These are phyloP conservation scores for Colletotrichum sp. DNA, from an alignment of 2,329 filamentous ascomycete species.

Conservation along the genomic window DNA sequence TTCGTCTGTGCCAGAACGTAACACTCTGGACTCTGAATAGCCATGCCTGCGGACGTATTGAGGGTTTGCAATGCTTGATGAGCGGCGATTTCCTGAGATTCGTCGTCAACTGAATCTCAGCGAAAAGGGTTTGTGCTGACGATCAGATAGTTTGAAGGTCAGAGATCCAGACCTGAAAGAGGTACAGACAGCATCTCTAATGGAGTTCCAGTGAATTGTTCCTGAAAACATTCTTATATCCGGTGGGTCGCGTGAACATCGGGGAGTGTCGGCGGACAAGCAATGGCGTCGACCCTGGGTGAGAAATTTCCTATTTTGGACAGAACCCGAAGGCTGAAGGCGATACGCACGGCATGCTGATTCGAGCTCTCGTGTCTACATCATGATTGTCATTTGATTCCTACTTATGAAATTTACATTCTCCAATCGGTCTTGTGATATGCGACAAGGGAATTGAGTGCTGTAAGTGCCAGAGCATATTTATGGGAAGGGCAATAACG, in stretches of 20 bases:
- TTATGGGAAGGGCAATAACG: too few relatives aligned
- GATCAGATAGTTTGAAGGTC: fast-evolving
- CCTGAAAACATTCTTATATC: background rate
- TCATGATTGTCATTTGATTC: background rate
- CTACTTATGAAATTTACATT: fast-evolving
- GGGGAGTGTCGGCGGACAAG: background rate
- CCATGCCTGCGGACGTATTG: background rate
- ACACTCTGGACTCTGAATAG: background rate
- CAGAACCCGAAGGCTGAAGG: fast-evolving
- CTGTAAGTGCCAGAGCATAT: too few relatives aligned
- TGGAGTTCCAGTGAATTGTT: background rate
- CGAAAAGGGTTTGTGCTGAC: fast-evolving
- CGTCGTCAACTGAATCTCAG: background rate
- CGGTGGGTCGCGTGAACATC: background rate
- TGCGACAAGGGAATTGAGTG: background rate
- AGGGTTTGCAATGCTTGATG: background rate
- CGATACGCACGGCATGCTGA: background rate
- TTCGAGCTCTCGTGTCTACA: background rate
- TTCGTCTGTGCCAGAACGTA: background rate
- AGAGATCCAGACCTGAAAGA: fast-evolving
- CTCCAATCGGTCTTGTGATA: background rate
- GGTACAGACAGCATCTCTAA: background rate
- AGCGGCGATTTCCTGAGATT: background rate
- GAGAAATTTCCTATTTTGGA: background rate
- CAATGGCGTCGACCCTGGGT: background rate